Evolutionary conservation across 257 asterid species (phyloP), one percentile per base, ranked within the genome.

Genomic region (Plantago ovata): DNA sequence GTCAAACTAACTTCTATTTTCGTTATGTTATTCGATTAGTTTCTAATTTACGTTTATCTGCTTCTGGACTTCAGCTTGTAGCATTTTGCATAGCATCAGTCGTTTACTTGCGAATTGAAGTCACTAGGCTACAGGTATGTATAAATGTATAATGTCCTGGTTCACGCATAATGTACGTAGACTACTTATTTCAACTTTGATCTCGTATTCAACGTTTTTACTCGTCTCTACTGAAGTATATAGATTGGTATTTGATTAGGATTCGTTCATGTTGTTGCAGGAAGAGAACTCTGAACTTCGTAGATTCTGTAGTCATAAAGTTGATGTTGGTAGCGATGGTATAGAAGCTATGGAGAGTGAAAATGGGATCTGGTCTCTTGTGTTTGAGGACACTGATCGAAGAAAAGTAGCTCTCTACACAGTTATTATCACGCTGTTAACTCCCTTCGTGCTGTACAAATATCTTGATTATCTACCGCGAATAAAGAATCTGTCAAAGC

Each of bases 41-140:
- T 42, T 44, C 10, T 19, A 36, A 20, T 6, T 45, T 16, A 6
- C 22, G 33, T 36, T 47, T 57, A 23, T 16, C 16, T 49, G 46
- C 60, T 50, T 53, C 67, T 70, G 24, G 20, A 51, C 46, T 77
- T 94, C 94, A 91, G 96, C 78, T 87, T 47, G 66, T 39, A 18
- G 64, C 72, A 36, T 58, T 81, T 50, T 81, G 87, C 73, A 60
- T 75, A 57, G 19, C 76, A 28, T 78, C 78, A 54, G 64, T 80
- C 61, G 57, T 79, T 39, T 86, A 75, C 51, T 63, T 85, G 89
- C 73, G 82, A 51, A 75, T 54, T 57, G 79, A 76, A 78, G 80
- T 87, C 56, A 38, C 73, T 11, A 75, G 78, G 66, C 95, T 91
- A 71, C 79, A 85, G 96, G 98, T 91, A 81, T 56, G 80, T n/a